Conservation (phyloP, 345 rosid species). For the Diplotaxis tenuifolia region DNA sequence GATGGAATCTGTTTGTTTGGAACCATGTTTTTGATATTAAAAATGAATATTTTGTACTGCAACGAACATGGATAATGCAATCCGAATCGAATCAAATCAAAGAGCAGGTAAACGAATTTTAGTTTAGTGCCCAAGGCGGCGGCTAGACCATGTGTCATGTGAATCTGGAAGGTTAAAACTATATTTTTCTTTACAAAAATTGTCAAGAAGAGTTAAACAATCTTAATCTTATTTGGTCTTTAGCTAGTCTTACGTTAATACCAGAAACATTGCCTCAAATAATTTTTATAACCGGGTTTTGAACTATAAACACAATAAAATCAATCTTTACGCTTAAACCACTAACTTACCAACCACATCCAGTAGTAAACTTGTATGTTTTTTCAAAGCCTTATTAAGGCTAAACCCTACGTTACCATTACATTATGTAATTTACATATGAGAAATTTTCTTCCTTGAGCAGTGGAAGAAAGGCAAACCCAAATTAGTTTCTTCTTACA, state of each 20-base stretch:
- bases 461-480: not conserved
- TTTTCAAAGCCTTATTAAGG: too few species aligned
- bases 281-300: too few species aligned
- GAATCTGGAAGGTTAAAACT: not conserved
- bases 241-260: too few species aligned
- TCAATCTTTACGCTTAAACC: not conserved
- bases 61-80: not conserved
- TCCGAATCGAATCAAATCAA: constrained; percentile 2
- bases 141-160: constrained; percentile 19
- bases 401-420: too few species aligned
- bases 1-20: not conserved
- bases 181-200: too few species aligned
- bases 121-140: constrained; percentile 21
- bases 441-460: not conserved
- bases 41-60: not conserved
- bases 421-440: too few species aligned
- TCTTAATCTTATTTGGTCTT: not conserved
- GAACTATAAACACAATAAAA: too few species aligned
- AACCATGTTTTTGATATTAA: not conserved
- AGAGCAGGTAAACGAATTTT: not conserved
- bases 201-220: not conserved
- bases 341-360: too few species aligned
- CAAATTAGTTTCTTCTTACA: not conserved
- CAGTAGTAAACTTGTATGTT: too few species aligned
- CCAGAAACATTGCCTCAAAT: not conserved